phyloP scores from a whole-genome alignment of 1,284 basidiomycete genomes.

The Cryptococcus deneoformans region DNA sequence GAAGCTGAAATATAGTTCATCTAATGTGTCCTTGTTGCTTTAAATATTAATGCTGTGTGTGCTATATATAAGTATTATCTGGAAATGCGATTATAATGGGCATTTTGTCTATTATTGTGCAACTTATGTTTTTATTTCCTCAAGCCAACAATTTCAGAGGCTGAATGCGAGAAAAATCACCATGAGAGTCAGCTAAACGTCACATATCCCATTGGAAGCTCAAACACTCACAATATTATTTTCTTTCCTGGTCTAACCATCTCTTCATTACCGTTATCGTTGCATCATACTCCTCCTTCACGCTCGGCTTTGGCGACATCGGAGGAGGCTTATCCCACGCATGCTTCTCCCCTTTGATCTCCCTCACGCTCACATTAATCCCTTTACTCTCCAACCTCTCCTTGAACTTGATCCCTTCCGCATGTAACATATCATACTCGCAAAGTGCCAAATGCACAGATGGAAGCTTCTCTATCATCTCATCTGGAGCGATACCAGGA shows the following conservation, averaged over 20 bases:
- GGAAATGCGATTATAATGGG: no score
- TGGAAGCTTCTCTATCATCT: conserved; percentile 19
- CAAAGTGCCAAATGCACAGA: conserved; percentile 21
- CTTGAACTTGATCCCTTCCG: conserved; percentile 20
- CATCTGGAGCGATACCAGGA: conserved; percentile 19
- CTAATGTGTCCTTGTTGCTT: no score
- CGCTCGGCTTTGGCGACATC: conserved; percentile 14
- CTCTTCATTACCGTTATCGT: conserved; percentile 13
- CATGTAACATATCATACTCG: conserved; percentile 27
- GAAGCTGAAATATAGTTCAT: no score
- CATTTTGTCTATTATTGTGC: no score
- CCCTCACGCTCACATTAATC: conserved; percentile 12
- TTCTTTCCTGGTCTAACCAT: conserved; percentile 3
- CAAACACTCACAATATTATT: no score
- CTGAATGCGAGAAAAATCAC: not conserved
- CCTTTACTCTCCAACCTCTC: conserved; percentile 16
- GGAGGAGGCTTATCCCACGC: conserved; percentile 28
- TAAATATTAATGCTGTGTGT: no score
- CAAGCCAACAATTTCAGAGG: not conserved
- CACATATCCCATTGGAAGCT: no score
- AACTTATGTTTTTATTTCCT: no score
- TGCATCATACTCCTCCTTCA: conserved; percentile 21
- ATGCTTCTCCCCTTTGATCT: conserved; percentile 25
- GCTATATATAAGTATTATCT: no score
- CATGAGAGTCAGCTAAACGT: no score